Base-by-base conservation (phyloP, 129 eudicot genomes). In the Solidago caesia region DNA sequence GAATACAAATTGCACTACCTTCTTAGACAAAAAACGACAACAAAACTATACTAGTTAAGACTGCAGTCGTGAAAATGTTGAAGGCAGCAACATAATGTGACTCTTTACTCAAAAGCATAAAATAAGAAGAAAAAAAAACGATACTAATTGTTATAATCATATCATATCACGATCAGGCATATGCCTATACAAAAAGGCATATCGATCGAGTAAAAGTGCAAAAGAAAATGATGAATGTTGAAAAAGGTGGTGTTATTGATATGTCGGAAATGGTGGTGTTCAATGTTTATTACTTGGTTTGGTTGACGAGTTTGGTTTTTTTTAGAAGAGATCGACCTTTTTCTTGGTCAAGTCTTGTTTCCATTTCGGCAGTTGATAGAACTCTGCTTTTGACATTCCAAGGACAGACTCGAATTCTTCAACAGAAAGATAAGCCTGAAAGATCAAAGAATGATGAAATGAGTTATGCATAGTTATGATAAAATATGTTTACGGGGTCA, bases 361-460 rank as follows among this genome's bases (percentile, higher is more conserved):
- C 97, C 97, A 91, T 78, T 87, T 91, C 4, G 97, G 97, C 66
- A 88, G 73, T 72, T 89, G 81, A 67, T 86, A 88, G 61, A 91
- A 91, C n/a, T 80, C 89, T 66, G 80, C 96, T 82, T 85, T 89
- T 16, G 82, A 53, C 87, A 89, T 80, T 52, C 87, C 90, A 45
- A 91, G 67, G 45, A 91, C 76, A 47, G 82, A 62, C 85, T 85
- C 81, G 60, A 91, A 91, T 75, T 91, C 96, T 78, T 89, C 97
- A 7, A 83, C 89, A 70, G 96, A 79, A 56, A 91, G 89, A 72
- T 92, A 92, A 57, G 96, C 89, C 97, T 92, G 77, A 67, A 70
- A 63, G 60, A 73, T 44, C n/a, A 80, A 72, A 49, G n/a, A 84
- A 44, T 11, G 8, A 45, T 7, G 45, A 44, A 39, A 5, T 60